Evolutionary conservation across 2,329 filamentous ascomycete genomes (phyloP).

Genomic region (Phoma herbarum): DNA sequence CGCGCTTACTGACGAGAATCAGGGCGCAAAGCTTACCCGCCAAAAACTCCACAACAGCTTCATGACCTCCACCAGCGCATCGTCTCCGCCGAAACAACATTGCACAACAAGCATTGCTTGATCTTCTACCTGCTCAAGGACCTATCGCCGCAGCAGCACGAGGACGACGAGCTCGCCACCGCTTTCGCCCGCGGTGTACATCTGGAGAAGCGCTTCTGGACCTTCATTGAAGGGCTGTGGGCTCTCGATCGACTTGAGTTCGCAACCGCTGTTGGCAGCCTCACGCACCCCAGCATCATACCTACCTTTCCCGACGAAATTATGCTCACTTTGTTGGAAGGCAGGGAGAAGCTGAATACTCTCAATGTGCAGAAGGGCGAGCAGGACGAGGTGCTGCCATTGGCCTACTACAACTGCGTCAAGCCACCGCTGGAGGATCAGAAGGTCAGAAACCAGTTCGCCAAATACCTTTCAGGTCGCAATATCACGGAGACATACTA

Average conservation of each 20-base stretch:
- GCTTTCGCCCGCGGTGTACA: conserved; percentile 70
- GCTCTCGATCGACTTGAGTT: conserved; percentile 78
- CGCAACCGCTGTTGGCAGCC: conserved; percentile 71
- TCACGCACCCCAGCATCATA: conserved; percentile 80
- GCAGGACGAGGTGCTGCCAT: conserved; percentile 61
- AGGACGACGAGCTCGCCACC: conserved; percentile 61
- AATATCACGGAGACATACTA: conserved; percentile 77
- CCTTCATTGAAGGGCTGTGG: conserved; percentile 85
- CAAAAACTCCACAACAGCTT: conserved; percentile 72
- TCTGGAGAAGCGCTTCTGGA: conserved; percentile 78
- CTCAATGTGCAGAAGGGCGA: conserved; percentile 42
- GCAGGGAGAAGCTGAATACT: conserved; percentile 30
- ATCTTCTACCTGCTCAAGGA: conserved; percentile 87
- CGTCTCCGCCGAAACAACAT: conserved; percentile 68
- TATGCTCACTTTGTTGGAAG: conserved; percentile 70
- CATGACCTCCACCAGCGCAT: conserved; percentile 76
- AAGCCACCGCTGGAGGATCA: conserved; percentile 74
- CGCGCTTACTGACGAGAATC: conserved; percentile 11
- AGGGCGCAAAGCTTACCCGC: conserved; percentile 75
- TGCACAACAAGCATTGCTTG: conserved; percentile 82
- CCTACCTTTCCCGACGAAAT: conserved; percentile 88
- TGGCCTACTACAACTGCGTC: conserved; percentile 81
- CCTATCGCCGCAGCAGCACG: conserved; percentile 61
- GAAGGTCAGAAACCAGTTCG: conserved; percentile 71
- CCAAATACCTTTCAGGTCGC: conserved; percentile 71